Evolutionary conservation across 2,329 filamentous ascomycete species (phyloP), one percentile per base, ranked within the genome.

Genomic region (Xylaria sp.): DNA sequence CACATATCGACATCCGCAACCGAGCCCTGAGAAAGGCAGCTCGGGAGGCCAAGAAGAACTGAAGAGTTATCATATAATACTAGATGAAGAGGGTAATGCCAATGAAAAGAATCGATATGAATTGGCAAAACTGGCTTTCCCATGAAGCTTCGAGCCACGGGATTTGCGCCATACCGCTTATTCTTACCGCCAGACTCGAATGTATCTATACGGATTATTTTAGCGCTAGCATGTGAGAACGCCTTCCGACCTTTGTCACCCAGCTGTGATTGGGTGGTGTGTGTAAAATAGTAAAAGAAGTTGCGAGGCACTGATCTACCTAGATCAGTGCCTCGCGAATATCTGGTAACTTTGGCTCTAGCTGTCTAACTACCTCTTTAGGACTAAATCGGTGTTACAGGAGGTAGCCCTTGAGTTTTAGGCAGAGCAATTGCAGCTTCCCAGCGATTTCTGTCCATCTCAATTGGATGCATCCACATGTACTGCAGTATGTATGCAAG

Each of bases 11-110:
- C 68, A 97, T 98, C 71, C 90, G 94, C 75, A 91, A 87, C 80
- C 87, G 94, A 65, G 94, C 94, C 50, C 82, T 98, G 78, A 91
- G 87, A 79, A 98, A 97, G 87, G 91, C 90, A 3, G 93, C 93
- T 76, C 89, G 94, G 55, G 92, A 97, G 64, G 90, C 89, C 10
- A 94, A 94, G 87, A 93, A 92, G 82, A 74, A 79, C 59, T 80
- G 63, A 67, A 59, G 37, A 10, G 51, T 3, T 0, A 2, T 2
- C n/a, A 6, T 7, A 20, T 37, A 28, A 23, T 28, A 13, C n/a
- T 15, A 15, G 18, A 39, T 23, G n/a, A 56, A 56, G 31, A 34
- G 15, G 10, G 3, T 55, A 7, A 39, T 13, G 15, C 34, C 34
- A 25, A 20, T 18, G 12, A 2, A 37, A 23, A 20, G 46, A 23